Base-by-base conservation (phyloP, 2,329 filamentous ascomycete species). In the Trichoderma arundinaceum region DNA sequence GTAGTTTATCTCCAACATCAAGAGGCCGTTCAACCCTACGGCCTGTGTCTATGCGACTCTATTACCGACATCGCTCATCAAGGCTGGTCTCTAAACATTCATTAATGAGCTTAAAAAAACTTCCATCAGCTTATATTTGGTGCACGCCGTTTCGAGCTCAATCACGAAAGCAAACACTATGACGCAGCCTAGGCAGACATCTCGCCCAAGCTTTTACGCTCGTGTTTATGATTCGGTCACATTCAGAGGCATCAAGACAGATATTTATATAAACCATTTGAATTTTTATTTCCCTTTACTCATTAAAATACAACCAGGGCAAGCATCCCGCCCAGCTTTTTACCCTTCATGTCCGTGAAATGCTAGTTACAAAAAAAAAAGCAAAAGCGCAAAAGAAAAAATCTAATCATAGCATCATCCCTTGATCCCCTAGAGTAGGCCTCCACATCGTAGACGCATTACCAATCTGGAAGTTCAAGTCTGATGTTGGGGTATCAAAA, bases 281-380 rank as follows among this genome's bases (percentile, higher is more conserved):
- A 44, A 68, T 72, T 52, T 58, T 71, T 56, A 8, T 19, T 66
- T 73, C 73, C 71, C 71, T 73, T 66, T 52, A 59, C 71, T 77
- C 76, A 78, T 78, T 78, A 80, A 77, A 79, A 66, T 80, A 80
- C 78, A 80, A 70, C 69, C 72, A 71, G 53, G 72, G 72, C 60
- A 52, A 63, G 72, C 73, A 71, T 71, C 73, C 73, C 74, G 75
- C 76, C 76, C 70, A 72, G 74, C 70, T 77, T 79, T 79, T 79
- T 73, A 66, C 66, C 74, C 76, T 71, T 76, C 77, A 73, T 78
- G 74, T 77, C 76, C 77, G 72, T 77, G 66, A 77, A 76, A 76
- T 75, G 72, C 75, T 67, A 67, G 53, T 59, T 51, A 72, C 71
- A 51, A 39, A 60, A 60, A 49, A 32, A 28, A 72, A 71, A 54